A percentile compares a stretch with the other conserved stretches of the same genome.
phyloP scores from a whole-genome alignment of 805 yeast genomes.

The Wickerhamiella hasegawae region DNA sequence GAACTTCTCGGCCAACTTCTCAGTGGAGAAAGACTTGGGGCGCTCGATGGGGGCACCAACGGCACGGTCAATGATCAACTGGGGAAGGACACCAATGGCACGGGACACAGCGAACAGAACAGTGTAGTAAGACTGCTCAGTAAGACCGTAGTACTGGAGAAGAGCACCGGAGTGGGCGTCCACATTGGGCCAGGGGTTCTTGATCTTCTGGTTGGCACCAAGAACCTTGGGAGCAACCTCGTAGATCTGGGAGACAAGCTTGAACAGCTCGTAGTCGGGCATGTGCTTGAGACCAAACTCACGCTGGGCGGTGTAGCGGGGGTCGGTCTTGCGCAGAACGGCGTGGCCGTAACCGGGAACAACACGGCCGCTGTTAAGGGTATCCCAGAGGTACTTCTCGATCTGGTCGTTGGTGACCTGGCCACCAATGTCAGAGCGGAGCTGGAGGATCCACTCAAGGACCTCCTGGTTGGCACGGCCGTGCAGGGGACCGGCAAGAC shows the following conservation, averaged over 20 bases:
- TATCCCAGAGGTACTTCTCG: slow-evolving; percentile 64
- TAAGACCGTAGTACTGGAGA: slow-evolving; percentile 71
- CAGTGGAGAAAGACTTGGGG: slow-evolving; percentile 88
- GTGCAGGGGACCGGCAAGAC: slow-evolving; percentile 77
- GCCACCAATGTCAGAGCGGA: slow-evolving; percentile 48
- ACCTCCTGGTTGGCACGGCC: slow-evolving; percentile 85
- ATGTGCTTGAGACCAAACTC: slow-evolving; percentile 58
- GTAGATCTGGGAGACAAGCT: slow-evolving; percentile 59
- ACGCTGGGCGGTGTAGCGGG: slow-evolving; percentile 75
- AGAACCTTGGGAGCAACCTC: slow-evolving; percentile 72
- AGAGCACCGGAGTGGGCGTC: slow-evolving; percentile 80
- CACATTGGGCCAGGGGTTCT: slow-evolving; percentile 88
- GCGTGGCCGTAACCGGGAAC: slow-evolving; percentile 87
- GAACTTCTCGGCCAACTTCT: slow-evolving; percentile 58
- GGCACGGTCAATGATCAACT: slow-evolving; percentile 72
- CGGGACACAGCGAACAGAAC: slow-evolving; percentile 77
- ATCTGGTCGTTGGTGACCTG: slow-evolving; percentile 51
- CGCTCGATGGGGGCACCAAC: slow-evolving; percentile 72
- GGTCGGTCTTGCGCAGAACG: slow-evolving; percentile 76
- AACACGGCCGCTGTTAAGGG: slow-evolving; percentile 67
- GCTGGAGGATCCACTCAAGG: slow-evolving; percentile 59
- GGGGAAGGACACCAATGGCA: slow-evolving; percentile 76
- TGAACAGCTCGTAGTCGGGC: slow-evolving; percentile 68
- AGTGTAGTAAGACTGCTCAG: slow-evolving; percentile 70
- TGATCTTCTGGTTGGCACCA: slow-evolving; percentile 75